Percentiles rank a stretch among this genome's conserved stretches.
Conservation (phyloP, 257 asterid genomes). For the Solanum bulbocastanum region DNA sequence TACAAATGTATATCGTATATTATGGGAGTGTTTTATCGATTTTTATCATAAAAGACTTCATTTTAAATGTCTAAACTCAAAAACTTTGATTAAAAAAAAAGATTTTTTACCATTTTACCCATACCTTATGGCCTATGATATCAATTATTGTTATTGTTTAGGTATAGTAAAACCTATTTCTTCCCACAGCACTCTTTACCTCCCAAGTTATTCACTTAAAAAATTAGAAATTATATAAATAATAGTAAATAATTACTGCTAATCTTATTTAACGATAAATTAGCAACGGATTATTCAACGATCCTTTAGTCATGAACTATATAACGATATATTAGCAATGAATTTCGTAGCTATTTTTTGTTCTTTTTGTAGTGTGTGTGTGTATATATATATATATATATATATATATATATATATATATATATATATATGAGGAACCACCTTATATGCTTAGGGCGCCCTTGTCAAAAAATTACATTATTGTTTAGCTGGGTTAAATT, state of each 20-base stretch:
- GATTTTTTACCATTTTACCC: background rate
- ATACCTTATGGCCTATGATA: background rate
- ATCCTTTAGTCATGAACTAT: background rate
- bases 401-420: no score
- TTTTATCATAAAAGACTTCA: background rate
- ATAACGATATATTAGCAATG: background rate
- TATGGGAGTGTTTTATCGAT: background rate
- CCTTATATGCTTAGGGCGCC: no score
- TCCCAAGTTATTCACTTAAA: background rate
- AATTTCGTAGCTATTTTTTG: background rate
- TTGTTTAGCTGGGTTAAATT: no score
- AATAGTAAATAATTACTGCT: background rate
- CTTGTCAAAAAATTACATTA: no score
- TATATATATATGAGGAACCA: no score
- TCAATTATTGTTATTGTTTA: background rate
- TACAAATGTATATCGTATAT: accelerated
- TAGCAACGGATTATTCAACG: background rate
- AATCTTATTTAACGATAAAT: background rate
- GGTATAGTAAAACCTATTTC: background rate
- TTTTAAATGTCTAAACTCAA: background rate
- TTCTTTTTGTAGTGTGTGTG: no score
- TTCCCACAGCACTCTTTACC: background rate
- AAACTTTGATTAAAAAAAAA: background rate
- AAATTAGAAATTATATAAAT: background rate
- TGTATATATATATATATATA: no score